Evolutionary conservation across 75 land plant species (phyloP), one percentile per base, ranked within the genome.

Genomic region (Sequoia sempervirens): DNA sequence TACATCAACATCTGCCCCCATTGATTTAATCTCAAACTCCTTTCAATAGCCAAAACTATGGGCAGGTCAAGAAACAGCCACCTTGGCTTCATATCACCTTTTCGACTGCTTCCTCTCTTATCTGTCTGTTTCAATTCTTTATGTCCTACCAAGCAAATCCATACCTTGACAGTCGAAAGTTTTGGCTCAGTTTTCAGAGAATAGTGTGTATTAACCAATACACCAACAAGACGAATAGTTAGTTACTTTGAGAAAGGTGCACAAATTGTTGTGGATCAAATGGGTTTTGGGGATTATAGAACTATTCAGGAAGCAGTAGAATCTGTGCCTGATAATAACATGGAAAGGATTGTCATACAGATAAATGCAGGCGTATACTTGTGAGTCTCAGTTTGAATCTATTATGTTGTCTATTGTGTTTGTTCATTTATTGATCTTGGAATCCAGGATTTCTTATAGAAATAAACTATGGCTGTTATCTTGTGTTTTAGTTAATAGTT

Each of bases 291-390:
- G 2, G 87, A 93, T 82, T 95, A 91, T 81, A 89, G 81, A 47
- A 91, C 92, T 54, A 90, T 97, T 13, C 98, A 97, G 81, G 89
- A 87, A 61, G 97, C 99, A 7, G 90, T 97, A 12, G 94, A 97
- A 70, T 85, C 87, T 26, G 95, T 92, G 12, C 98, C 99, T 54
- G 89, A 89, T 76, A 79, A 72, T 64, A 94, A 95, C 72, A 73
- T 87, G 75, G 46, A 86, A 7, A 86, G 88, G 46, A 93, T 90
- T 80, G 79, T 91, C 50, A 89, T 95, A 58, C 70, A 86, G 32
- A 83, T 96, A 69, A 86, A 90, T 83, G 85, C 95, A 34, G 99
- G 97, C 30, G 80, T 86, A 13, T 96, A 96, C 85, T 86, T 88
- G 96, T 94, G 56, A 37, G 69, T 83, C 34, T 5, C 15, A 38